These are phyloP conservation scores for Cladosporium sp. DNA, from an alignment of 2,329 filamentous ascomycete species.

Conservation along the genomic window DNA sequence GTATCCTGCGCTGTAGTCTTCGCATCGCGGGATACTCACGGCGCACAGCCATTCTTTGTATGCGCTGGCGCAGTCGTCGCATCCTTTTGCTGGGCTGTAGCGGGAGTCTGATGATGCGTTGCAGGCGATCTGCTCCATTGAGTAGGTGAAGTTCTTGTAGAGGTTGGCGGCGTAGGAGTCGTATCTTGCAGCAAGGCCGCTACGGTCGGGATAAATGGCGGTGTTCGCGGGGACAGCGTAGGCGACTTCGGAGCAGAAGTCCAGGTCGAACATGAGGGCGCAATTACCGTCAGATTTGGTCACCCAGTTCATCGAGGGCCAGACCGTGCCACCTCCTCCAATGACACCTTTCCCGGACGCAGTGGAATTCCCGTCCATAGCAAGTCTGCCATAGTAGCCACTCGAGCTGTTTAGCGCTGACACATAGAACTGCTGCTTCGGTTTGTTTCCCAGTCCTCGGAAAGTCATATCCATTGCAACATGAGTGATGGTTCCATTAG, in stretches of 20 bases:
- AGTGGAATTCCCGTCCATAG: slow-evolving; percentile 58
- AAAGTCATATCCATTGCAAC: slow-evolving; percentile 65
- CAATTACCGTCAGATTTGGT: slow-evolving; percentile 86
- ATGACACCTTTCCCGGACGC: slow-evolving; percentile 55
- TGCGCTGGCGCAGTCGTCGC: slow-evolving; percentile 71
- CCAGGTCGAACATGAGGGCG: slow-evolving; percentile 79
- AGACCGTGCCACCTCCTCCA: slow-evolving; percentile 76
- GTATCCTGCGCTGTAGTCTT: slow-evolving; percentile 68
- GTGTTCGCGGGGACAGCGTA: slow-evolving; percentile 88
- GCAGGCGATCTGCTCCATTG: slow-evolving; percentile 81
- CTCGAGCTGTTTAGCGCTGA: slow-evolving; percentile 71
- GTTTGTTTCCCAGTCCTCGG: slow-evolving; percentile 64
- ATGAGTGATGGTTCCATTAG: slow-evolving; percentile 46
- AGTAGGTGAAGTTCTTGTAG: slow-evolving; percentile 78
- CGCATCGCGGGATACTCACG: slow-evolving; percentile 87
- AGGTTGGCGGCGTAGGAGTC: slow-evolving; percentile 70
- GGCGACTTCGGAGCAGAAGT: slow-evolving; percentile 83
- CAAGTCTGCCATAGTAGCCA: slow-evolving; percentile 71
- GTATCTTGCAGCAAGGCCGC: slow-evolving; percentile 69
- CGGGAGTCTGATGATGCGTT: slow-evolving; percentile 69
- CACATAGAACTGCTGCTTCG: slow-evolving; percentile 87
- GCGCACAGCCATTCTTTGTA: slow-evolving; percentile 97
- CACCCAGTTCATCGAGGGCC: slow-evolving; percentile 67
- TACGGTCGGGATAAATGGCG: slow-evolving; percentile 58
- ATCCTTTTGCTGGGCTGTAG: slow-evolving; percentile 79